Evolutionary conservation across 2,329 filamentous ascomycete species (phyloP), one percentile per base, ranked within the genome.

Genomic region (Penicillium sp.): DNA sequence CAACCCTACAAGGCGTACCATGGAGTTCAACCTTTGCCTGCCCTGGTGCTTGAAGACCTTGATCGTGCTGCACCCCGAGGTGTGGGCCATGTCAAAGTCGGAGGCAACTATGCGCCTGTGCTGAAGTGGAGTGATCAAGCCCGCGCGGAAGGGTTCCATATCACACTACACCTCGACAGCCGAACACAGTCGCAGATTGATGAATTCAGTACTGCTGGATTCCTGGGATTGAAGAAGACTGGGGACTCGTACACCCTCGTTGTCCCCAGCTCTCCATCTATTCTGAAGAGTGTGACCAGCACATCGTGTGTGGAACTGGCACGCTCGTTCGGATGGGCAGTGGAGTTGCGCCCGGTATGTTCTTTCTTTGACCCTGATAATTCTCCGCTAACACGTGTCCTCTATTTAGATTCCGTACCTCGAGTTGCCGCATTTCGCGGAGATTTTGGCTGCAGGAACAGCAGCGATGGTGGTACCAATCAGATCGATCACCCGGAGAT

Each of bases 51-150:
- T 16, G 71, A 73, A 44, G 66, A 70, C 16, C 69, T 72, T 42
- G 70, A 74, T 47, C 64, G 72, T 21, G 65, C 72, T 3, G 71
- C 72, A 6, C 69, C 72, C 0, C 59, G 57, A 14, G 72, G 72
- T 2, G 66, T 63, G 1, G 71, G 72, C 2, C 56, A 58, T 31
- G 69, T 61, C 27, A 74, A 74, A 53, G 66, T 73, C 9, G 72
- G 71, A 5, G 72, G 72, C 0, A 74, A 74, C 50, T 75, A 75
- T 53, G 72, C 68, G 0, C 68, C 72, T 4, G 72, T 71, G 3
- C 57, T 72, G n/a, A 57, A 60, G n/a, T 70, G 64, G 53, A 65
- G 56, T 8, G 64, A 66, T 11, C 58, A 66, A 34, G 72, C 72
- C n/a, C 48, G 57, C 13, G 56, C 53, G 8, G 60, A 69, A 22